Evolutionary conservation across 2,329 filamentous ascomycete species (phyloP).

Genomic region (Pseudopyricularia cyperi): DNA sequence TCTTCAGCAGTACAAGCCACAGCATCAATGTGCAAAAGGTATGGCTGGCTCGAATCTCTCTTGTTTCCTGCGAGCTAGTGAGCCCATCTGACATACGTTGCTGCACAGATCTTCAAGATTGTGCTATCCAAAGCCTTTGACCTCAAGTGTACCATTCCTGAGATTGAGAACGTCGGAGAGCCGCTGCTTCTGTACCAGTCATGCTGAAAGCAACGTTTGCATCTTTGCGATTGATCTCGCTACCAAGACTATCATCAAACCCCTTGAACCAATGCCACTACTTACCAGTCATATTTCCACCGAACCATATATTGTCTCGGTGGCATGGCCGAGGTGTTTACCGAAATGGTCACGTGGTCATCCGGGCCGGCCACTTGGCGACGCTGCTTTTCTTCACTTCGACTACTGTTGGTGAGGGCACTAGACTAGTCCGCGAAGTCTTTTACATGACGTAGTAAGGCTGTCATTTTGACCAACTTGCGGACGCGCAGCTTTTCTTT

Average conservation of each 20-base stretch:
- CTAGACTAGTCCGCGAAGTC: no score
- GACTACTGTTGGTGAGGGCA: no score
- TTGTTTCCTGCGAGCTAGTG: background rate
- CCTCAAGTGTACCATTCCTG: slow-evolving; percentile 95
- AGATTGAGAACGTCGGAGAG: slow-evolving; percentile 97
- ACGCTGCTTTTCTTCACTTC: no score
- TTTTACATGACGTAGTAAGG: no score
- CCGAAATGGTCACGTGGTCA: no score
- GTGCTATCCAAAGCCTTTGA: slow-evolving; percentile 98
- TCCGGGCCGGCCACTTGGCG: no score
- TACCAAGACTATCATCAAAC: background rate
- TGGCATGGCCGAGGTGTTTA: no score
- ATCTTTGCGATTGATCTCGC: background rate
- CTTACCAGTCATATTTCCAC: no score
- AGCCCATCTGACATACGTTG: slow-evolving; percentile 4
- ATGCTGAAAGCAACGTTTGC: slow-evolving; percentile 18
- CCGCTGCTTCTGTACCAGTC: slow-evolving; percentile 84
- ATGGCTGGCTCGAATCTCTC: slow-evolving; percentile 7
- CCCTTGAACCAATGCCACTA: background rate
- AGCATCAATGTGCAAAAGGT: slow-evolving; percentile 99
- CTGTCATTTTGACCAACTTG: no score
- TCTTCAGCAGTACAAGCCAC: slow-evolving; percentile 97
- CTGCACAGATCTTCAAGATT: slow-evolving; percentile 89
- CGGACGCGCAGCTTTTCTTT: background rate
- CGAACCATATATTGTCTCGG: no score